A percentile compares a stretch with the other conserved stretches of the same genome.
These are phyloP conservation scores for Pleurotus sapidus DNA, from an alignment of 768 basidiomycete species.

Conservation along the genomic window DNA sequence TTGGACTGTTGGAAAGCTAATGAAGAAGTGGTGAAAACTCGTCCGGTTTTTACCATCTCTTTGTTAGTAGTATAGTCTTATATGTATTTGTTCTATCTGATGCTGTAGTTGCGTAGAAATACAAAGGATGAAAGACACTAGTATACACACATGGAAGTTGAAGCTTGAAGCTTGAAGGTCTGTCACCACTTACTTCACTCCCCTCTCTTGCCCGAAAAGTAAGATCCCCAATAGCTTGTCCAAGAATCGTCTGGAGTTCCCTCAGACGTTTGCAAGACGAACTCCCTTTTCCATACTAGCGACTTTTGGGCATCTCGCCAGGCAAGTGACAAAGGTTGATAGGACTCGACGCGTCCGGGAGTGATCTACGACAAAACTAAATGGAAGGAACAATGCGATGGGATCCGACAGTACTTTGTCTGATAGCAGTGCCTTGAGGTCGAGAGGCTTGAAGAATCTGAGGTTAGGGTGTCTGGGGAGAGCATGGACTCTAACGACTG, in stretches of 20 bases:
- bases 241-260: not conserved
- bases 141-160: too few species aligned
- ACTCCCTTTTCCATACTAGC: not conserved
- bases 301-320: not conserved
- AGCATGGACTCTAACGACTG: not conserved
- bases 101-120: not conserved
- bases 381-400: not conserved
- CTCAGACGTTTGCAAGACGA: not conserved
- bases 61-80: not conserved
- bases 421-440: not conserved
- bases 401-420: not conserved
- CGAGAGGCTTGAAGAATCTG: constrained; percentile 1
- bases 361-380: not conserved
- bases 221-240: not conserved
- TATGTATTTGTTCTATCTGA: not conserved
- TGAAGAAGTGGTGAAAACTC: constrained; percentile 49
- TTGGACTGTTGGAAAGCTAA: constrained; percentile 56
- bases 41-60: not conserved
- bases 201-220: not conserved
- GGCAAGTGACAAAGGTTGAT: not conserved
- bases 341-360: not conserved
- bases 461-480: constrained; percentile 1
- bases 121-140: too few species aligned
- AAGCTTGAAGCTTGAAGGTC: too few species aligned
- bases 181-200: too few species aligned